These are phyloP conservation scores for Phytophthora citrophthora DNA, from an alignment of 352 stramenopile genomes.

Conservation along the genomic window DNA sequence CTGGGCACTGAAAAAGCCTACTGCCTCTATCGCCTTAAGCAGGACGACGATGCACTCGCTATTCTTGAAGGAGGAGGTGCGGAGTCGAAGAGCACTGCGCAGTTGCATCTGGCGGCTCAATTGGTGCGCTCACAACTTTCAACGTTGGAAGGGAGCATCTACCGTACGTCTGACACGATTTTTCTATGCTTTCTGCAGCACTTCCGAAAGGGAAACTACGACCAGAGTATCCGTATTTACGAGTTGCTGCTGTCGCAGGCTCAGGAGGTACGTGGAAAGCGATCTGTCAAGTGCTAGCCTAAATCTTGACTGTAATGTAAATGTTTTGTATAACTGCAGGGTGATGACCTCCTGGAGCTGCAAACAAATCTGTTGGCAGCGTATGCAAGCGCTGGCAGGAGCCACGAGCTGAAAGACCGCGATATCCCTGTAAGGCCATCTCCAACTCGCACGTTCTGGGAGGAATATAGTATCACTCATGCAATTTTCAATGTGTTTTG, in stretches of 20 bases:
- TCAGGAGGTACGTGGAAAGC: constrained; percentile 32
- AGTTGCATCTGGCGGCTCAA: constrained; percentile 77
- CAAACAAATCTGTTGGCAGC: constrained; percentile 80
- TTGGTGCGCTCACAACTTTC: constrained; percentile 39
- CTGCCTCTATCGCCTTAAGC: constrained; percentile 83
- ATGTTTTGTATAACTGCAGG: constrained; percentile 19
- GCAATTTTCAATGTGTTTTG: constrained; percentile 2
- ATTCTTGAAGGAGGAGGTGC: constrained; percentile 38
- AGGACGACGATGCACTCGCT: constrained; percentile 69
- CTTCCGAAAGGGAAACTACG: constrained; percentile 71
- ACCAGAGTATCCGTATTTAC: constrained; percentile 77
- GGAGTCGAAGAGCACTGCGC: constrained; percentile 42
- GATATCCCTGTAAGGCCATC: constrained; percentile 50
- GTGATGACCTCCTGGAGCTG: constrained; percentile 78
- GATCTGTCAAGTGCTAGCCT: too few species aligned
- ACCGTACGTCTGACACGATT: constrained; percentile 1
- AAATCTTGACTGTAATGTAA: neutral
- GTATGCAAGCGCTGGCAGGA: constrained; percentile 68
- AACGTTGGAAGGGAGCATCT: neutral
- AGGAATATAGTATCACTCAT: neutral
- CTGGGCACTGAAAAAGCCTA: constrained; percentile 74
- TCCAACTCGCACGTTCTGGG: neutral
- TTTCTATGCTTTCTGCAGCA: constrained; percentile 41
- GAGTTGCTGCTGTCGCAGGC: constrained; percentile 63
- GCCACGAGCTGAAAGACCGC: constrained; percentile 55